Percentiles rank a stretch among this genome's conserved stretches.
Conservation (phyloP, 208 protist species). For the Paratrypanosoma confusum region DNA sequence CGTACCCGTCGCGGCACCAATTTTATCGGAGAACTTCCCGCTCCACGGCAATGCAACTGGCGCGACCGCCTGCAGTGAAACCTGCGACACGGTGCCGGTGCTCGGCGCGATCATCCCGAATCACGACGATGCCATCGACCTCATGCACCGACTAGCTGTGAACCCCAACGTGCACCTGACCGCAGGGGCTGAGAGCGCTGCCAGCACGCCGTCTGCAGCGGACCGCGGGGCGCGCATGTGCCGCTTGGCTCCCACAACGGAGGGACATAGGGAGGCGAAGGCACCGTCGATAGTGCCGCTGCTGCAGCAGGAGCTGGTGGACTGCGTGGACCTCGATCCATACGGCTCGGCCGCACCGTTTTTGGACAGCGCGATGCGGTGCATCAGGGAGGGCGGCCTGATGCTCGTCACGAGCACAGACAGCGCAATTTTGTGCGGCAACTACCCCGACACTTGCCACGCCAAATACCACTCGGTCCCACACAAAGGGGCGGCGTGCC, state of each 20-base stretch:
- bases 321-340: slow-evolving; percentile 99
- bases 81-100: slow-evolving; percentile 6
- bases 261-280: background rate
- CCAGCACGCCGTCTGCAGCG: background rate
- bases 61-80: slow-evolving; percentile 15
- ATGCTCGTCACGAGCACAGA: slow-evolving; percentile 99
- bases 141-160: slow-evolving; percentile 79
- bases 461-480: slow-evolving; percentile 95
- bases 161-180: slow-evolving; percentile 45
- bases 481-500: slow-evolving; percentile 81
- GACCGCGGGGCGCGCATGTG: too few relatives aligned
- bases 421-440: slow-evolving; percentile 95
- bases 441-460: slow-evolving; percentile 94
- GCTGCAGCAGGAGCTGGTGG: slow-evolving; percentile 86
- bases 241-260: too few relatives aligned
- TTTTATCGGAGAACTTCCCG: slow-evolving; percentile 75
- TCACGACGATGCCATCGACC: slow-evolving; percentile 85
- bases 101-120: slow-evolving; percentile 80
- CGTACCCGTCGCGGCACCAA: slow-evolving; percentile 42
- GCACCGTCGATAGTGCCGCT: slow-evolving; percentile 22
- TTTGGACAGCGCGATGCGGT: slow-evolving; percentile 93
- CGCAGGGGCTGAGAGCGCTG: slow-evolving; percentile 1
- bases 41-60: slow-evolving; percentile 37
- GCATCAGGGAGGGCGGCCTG: slow-evolving; percentile 94
- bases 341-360: slow-evolving; percentile 98